phyloP scores from a whole-genome alignment of 1,284 basidiomycete genomes.

The Ganoderma resinaceum region DNA sequence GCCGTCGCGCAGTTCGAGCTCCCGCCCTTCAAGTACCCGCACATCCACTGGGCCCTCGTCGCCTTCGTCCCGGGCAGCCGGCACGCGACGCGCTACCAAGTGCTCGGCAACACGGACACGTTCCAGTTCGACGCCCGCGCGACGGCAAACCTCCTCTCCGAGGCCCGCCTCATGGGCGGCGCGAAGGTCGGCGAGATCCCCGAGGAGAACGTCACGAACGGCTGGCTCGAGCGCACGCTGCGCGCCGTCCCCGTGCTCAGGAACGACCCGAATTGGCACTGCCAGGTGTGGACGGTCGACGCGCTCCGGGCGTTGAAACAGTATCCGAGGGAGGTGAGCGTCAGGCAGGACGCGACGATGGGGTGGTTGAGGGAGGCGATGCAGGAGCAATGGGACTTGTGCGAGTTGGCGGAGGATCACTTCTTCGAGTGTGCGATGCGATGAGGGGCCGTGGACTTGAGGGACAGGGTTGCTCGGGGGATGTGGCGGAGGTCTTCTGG shows the following conservation, averaged over 20 bases:
- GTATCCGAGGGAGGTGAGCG: background rate
- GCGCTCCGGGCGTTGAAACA: conserved; percentile 7
- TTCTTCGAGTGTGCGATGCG: background rate
- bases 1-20: background rate
- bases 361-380: background rate
- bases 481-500: too few species aligned
- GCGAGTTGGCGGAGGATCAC: background rate
- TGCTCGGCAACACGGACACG: background rate
- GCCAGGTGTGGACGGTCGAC: conserved; percentile 11
- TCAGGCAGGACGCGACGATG: background rate
- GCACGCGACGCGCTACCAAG: background rate
- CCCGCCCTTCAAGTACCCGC: background rate
- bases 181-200: conserved; percentile 9
- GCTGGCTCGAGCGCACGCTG: conserved; percentile 2
- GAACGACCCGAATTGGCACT: conserved; percentile 8
- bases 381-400: background rate
- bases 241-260: background rate
- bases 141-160: background rate
- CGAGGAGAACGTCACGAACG: background rate
- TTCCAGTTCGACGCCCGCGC: background rate
- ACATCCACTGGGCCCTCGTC: conserved; percentile 2
- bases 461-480: background rate
- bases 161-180: background rate
- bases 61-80: background rate
- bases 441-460: background rate